phyloP scores from a whole-genome alignment of 2,329 filamentous ascomycete species.

The Diplocarpon mali region DNA sequence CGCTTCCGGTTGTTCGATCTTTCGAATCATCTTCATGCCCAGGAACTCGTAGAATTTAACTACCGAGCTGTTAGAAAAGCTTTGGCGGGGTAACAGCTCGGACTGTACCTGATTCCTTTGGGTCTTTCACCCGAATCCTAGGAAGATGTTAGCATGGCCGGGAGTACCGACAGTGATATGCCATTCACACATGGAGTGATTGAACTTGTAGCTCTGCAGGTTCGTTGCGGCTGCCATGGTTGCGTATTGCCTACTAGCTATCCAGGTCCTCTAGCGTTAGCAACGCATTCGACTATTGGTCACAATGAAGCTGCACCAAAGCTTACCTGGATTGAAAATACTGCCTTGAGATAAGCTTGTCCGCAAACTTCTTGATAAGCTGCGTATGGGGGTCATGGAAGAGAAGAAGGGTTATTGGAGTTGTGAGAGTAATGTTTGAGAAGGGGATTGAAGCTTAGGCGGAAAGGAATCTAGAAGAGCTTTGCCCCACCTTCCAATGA shows the following conservation, averaged over 20 bases:
- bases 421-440: constrained; percentile 3
- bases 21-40: constrained; percentile 74
- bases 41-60: constrained; percentile 93
- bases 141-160: constrained; percentile 12
- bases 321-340: constrained; percentile 19
- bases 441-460: background rate
- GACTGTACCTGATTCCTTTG: constrained; percentile 58
- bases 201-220: constrained; percentile 66
- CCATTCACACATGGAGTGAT: constrained; percentile 67
- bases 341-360: constrained; percentile 10
- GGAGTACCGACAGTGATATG: background rate
- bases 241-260: constrained; percentile 24
- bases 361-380: constrained; percentile 15
- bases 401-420: background rate
- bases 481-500: background rate
- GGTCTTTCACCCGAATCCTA: constrained; percentile 92
- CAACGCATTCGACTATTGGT: constrained; percentile 6
- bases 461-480: background rate
- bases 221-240: constrained; percentile 47
- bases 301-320: background rate
- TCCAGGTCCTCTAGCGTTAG: constrained; percentile 14
- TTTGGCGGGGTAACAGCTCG: background rate
- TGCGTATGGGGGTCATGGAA: constrained; percentile 19
- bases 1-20: constrained; percentile 70
- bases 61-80: constrained; percentile 20